These are phyloP conservation scores for Podaxis sp. DNA, from an alignment of 768 basidiomycete genomes.

Conservation along the genomic window DNA sequence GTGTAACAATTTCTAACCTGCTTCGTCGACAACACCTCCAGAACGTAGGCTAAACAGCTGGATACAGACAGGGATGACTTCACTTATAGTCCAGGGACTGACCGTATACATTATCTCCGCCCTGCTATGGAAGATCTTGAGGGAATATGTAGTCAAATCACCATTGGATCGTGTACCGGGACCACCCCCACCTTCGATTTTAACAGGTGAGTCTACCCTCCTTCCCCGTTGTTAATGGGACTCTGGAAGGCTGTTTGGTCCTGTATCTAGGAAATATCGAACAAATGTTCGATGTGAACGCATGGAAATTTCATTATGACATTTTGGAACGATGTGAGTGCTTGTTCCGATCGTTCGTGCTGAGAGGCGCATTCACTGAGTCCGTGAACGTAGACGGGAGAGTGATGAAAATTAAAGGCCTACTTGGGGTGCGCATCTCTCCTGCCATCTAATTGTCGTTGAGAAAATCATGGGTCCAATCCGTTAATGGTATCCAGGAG, in stretches of 20 bases:
- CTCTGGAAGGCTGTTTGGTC: background rate
- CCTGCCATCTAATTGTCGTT: background rate
- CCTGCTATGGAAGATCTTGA: background rate
- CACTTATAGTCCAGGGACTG: background rate
- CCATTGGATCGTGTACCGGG: constrained; percentile 15
- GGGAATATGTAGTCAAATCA: constrained; percentile 1
- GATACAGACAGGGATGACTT: constrained; percentile 3
- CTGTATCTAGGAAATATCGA: constrained; percentile 31
- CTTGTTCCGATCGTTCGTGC: background rate
- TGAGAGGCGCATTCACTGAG: background rate
- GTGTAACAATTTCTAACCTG: too few relatives aligned
- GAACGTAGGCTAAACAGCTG: constrained; percentile 28
- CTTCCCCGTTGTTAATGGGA: background rate
- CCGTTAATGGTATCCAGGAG: constrained; percentile 18
- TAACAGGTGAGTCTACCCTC: constrained; percentile 29
- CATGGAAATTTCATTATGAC: constrained; percentile 36
- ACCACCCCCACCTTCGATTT: constrained; percentile 25
- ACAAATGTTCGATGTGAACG: constrained; percentile 31
- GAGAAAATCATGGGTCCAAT: background rate
- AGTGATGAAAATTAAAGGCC: constrained; percentile 33
- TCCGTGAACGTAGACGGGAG: constrained; percentile 27
- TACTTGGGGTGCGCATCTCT: constrained; percentile 33
- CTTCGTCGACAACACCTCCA: too few relatives aligned
- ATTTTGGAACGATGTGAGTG: constrained; percentile 32
- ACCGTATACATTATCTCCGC: background rate